phyloP scores from a whole-genome alignment of 441 rosid species.

The Macaranga tanarius region DNA sequence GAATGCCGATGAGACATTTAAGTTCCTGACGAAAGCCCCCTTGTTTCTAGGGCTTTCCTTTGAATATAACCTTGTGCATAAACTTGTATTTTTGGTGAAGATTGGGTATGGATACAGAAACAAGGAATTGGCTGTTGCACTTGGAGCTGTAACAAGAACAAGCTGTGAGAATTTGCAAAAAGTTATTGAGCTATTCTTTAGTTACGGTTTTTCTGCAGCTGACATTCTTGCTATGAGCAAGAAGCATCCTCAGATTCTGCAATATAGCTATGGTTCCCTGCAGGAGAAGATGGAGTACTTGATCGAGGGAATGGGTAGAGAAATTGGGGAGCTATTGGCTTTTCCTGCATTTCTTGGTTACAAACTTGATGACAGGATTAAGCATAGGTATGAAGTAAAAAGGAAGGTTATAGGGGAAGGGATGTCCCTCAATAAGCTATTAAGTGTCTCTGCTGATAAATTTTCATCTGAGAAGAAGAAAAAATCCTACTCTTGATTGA shows the following conservation, averaged over 20 bases:
- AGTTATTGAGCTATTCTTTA: constrained; percentile 59
- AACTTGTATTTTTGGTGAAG: constrained; percentile 65
- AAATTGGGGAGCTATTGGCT: constrained; percentile 55
- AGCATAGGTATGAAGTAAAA: constrained; percentile 65
- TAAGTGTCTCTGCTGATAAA: constrained; percentile 55
- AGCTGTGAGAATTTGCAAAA: constrained; percentile 74
- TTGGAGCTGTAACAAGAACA: constrained; percentile 72
- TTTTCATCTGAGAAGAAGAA: constrained; percentile 37
- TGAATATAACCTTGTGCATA: constrained; percentile 48
- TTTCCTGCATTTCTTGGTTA: constrained; percentile 87
- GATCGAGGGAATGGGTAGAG: constrained; percentile 69
- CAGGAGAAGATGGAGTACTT: constrained; percentile 72
- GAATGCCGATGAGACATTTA: constrained; percentile 56
- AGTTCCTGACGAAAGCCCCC: constrained; percentile 69
- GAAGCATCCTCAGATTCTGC: constrained; percentile 77
- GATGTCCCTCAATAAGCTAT: constrained; percentile 72
- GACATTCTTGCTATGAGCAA: constrained; percentile 68
- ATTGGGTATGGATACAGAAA: constrained; percentile 63
- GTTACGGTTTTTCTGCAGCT: constrained; percentile 52
- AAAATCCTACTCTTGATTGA: constrained; percentile 34
- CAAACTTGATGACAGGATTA: constrained; percentile 69
- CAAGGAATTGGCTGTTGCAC: constrained; percentile 55
- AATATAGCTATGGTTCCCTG: constrained; percentile 53
- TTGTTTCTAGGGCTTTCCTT: constrained; percentile 63
- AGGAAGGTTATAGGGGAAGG: constrained; percentile 56